phyloP scores from a whole-genome alignment of 139 green algal species.

The Edaphochlamys debaryana region DNA sequence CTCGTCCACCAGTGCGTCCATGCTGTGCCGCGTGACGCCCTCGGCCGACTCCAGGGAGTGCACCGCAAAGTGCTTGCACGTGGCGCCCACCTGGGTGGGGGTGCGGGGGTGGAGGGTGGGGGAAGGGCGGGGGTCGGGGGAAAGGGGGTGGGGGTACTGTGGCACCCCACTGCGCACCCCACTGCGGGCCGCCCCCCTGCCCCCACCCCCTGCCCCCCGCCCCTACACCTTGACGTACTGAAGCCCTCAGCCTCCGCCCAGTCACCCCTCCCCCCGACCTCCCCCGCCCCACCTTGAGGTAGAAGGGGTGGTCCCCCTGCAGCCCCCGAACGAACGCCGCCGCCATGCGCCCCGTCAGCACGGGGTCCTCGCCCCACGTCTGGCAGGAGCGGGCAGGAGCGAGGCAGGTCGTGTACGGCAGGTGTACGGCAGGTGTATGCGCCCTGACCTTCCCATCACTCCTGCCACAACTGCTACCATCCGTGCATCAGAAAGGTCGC shows the following conservation, averaged over 20 bases:
- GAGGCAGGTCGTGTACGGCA: background rate
- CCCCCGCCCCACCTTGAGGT: slow-evolving; percentile 42
- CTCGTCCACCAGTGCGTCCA: slow-evolving; percentile 40
- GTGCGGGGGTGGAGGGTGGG: too few relatives aligned
- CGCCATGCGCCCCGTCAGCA: slow-evolving; percentile 46
- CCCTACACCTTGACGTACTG: background rate
- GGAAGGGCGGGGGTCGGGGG: background rate
- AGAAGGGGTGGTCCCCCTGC: slow-evolving; percentile 42
- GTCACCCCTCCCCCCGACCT: too few relatives aligned
- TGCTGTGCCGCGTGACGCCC: slow-evolving; percentile 43
- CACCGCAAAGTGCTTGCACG: slow-evolving; percentile 66
- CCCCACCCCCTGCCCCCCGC: too few relatives aligned
- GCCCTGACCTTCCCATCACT: too few relatives aligned
- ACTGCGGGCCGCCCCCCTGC: background rate
- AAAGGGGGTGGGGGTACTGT: background rate
- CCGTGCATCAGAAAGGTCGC: too few relatives aligned
- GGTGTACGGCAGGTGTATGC: background rate
- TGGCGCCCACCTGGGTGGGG: slow-evolving; percentile 46
- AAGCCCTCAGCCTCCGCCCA: background rate
- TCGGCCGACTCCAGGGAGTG: slow-evolving; percentile 56
- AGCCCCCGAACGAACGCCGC: slow-evolving; percentile 51
- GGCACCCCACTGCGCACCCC: too few relatives aligned
- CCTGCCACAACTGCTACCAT: too few relatives aligned
- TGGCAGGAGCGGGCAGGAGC: background rate
- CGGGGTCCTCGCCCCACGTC: slow-evolving; percentile 61